Percentiles rank a stretch among this genome's conserved stretches.
Evolutionary conservation across 2,329 filamentous ascomycete genomes (phyloP).

Genomic region (Fusarium sp.): DNA sequence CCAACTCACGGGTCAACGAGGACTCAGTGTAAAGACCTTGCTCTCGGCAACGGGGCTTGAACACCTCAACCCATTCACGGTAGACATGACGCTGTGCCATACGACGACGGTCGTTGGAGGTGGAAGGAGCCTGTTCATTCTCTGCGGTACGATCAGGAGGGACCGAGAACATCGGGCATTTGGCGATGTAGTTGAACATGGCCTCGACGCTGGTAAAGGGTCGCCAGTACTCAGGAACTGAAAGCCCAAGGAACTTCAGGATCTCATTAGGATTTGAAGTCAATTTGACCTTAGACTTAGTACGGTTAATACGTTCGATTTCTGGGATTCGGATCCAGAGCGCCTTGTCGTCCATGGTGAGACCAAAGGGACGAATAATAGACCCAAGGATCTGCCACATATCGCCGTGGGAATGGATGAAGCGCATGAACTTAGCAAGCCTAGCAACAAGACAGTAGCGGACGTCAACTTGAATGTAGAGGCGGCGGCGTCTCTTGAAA

Average conservation of each 20-base stretch:
- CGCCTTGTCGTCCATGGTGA: conserved; percentile 72
- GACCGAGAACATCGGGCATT: conserved; percentile 68
- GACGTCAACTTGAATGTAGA: conserved; percentile 76
- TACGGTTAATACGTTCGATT: conserved; percentile 69
- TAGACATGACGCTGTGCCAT: conserved; percentile 68
- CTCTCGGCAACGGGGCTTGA: conserved; percentile 63
- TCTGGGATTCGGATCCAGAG: conserved; percentile 75
- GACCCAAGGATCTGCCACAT: conserved; percentile 72
- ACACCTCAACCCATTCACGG: conserved; percentile 70
- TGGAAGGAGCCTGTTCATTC: conserved; percentile 49
- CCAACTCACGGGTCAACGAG: conserved; percentile 53
- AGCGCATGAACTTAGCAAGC: conserved; percentile 70
- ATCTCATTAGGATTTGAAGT: conserved; percentile 66
- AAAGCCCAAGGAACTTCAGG: conserved; percentile 72
- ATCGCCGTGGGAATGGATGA: conserved; percentile 79
- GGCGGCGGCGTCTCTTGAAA: background rate
- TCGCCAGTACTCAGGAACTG: conserved; percentile 58
- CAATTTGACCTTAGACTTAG: conserved; percentile 68
- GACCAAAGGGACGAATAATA: conserved; percentile 71
- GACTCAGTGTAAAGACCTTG: conserved; percentile 49
- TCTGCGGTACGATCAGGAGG: conserved; percentile 47
- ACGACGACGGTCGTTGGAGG: conserved; percentile 67
- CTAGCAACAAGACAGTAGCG: conserved; percentile 59
- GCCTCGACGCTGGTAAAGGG: conserved; percentile 66
- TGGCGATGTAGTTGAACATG: conserved; percentile 71